Base-by-base conservation (phyloP, 768 basidiomycete genomes). In the Neoboletus magnificus region DNA sequence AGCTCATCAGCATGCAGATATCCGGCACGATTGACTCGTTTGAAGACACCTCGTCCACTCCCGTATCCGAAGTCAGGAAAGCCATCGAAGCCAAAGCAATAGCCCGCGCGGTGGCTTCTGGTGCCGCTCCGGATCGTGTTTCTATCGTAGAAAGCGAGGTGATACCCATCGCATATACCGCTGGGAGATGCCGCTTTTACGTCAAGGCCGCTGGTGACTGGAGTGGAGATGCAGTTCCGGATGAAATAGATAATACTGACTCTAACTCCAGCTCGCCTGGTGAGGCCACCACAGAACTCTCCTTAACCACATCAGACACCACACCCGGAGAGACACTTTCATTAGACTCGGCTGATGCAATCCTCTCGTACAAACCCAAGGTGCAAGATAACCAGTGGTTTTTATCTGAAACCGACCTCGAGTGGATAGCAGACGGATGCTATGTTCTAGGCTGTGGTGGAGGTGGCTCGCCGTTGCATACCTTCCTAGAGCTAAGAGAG, bases 361-460 rank as follows among this genome's bases (percentile, higher is more conserved):
- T 76, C 50, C 55, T 60, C 27, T 61, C 58, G 5, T 82, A 79
- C 59, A 61, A 49, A 33, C 79, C 77, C 5, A 63, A 45, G 25
- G 73, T 83, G 42, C 61, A 69, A n/a, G 67, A 67, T 10, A 60
- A 73, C 8, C 73, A 75, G 57, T 82, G 79, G 80, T 62, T 73
- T 36, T 48, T 82, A 6, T 75, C 74, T 15, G 79, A 81, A 61
- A 68, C 73, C 2, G 79, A 81, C 58, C 64, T 80, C 23, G 81
- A 82, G 52, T 86, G 82, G 74, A 80, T 87, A 44, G 77, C 82
- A 25, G 81, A 82, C 50, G 85, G 85, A 30, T 84, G 84, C 50
- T 82, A 81, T 39, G 73, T 86, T 39, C 72, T 87, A 2, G 85
- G 85, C 0, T 80, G 78, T 18, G 85, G 85, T 3, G 85, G 85